phyloP scores from a whole-genome alignment of 768 basidiomycete genomes.

The Tricholoma hemisulphureum region DNA sequence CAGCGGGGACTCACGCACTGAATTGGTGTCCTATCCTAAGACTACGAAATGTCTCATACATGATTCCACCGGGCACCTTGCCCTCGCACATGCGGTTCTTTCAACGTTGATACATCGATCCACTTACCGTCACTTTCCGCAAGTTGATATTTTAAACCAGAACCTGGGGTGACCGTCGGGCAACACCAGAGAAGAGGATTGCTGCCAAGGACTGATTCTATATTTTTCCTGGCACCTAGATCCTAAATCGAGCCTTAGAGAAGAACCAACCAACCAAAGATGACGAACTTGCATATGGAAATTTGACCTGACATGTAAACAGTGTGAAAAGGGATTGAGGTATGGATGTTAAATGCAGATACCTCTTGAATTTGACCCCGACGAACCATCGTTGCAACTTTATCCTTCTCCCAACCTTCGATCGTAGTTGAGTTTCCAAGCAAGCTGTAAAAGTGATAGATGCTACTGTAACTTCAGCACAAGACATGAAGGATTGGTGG shows the following conservation, averaged over 20 bases:
- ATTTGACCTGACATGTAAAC: slow-evolving; percentile 60
- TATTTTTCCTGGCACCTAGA: slow-evolving; percentile 70
- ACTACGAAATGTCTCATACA: slow-evolving; percentile 11
- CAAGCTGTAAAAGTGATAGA: slow-evolving; percentile 85
- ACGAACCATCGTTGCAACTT: slow-evolving; percentile 79
- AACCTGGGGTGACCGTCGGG: slow-evolving; percentile 64
- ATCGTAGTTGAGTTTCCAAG: slow-evolving; percentile 89
- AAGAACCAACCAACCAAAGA: not conserved
- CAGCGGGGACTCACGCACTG: slow-evolving; percentile 14
- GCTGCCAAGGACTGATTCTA: slow-evolving; percentile 73
- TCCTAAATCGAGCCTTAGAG: slow-evolving; percentile 50
- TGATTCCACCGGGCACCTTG: slow-evolving; percentile 14
- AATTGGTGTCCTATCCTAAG: slow-evolving; percentile 8
- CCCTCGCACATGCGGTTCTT: slow-evolving; percentile 17
- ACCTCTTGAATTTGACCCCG: slow-evolving; percentile 85
- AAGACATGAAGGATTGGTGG: not conserved
- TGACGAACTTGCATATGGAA: slow-evolving; percentile 74
- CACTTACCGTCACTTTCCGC: slow-evolving; percentile 75
- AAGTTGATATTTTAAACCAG: slow-evolving; percentile 76
- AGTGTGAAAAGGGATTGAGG: not conserved
- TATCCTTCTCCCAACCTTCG: slow-evolving; percentile 98
- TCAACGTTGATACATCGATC: slow-evolving; percentile 39
- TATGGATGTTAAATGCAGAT: slow-evolving; percentile 7
- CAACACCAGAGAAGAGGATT: slow-evolving; percentile 84
- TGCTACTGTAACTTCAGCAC: slow-evolving; percentile 35